Conservation (phyloP, 2,329 filamentous ascomycete species). For the Alternaria arbusti region DNA sequence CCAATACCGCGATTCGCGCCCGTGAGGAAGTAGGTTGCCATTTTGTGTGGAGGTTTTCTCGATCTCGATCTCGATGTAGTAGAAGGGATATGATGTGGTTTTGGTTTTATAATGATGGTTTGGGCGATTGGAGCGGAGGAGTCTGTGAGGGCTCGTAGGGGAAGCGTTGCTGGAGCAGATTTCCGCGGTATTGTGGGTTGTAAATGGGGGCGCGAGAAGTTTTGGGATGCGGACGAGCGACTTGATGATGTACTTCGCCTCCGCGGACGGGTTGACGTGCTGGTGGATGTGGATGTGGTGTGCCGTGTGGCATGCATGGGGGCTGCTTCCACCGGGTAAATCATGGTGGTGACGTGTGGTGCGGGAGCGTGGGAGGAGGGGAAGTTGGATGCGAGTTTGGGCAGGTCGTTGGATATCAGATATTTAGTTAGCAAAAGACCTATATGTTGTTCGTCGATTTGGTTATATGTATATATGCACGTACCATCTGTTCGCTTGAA, state of each 20-base stretch:
- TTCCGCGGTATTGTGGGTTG: background rate
- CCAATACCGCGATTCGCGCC: slow-evolving; percentile 43
- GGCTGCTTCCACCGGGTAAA: slow-evolving; percentile 20
- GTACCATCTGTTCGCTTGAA: slow-evolving; percentile 9
- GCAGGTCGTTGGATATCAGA: background rate
- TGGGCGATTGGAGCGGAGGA: slow-evolving; percentile 5
- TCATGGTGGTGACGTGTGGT: slow-evolving; percentile 8
- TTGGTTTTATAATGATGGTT: slow-evolving; percentile 2
- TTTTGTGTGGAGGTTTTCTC: slow-evolving; percentile 11
- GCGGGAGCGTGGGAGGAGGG: background rate
- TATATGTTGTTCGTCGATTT: background rate
- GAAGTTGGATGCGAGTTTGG: background rate
- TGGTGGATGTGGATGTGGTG: background rate
- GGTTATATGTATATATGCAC: slow-evolving; percentile 11
- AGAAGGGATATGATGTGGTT: background rate
- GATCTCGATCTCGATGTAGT: background rate
- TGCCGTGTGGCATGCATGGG: slow-evolving; percentile 9
- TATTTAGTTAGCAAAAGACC: background rate
- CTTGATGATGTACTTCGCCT: slow-evolving; percentile 16
- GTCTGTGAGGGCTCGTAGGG: background rate
- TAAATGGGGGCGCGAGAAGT: slow-evolving; percentile 15
- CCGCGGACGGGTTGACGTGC: slow-evolving; percentile 5
- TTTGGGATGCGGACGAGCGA: slow-evolving; percentile 4
- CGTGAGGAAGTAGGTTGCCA: slow-evolving; percentile 43
- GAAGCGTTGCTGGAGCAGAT: background rate